Evolutionary conservation across 306 rosid genomes (phyloP).

Genomic region (Abrus pulchellus): DNA sequence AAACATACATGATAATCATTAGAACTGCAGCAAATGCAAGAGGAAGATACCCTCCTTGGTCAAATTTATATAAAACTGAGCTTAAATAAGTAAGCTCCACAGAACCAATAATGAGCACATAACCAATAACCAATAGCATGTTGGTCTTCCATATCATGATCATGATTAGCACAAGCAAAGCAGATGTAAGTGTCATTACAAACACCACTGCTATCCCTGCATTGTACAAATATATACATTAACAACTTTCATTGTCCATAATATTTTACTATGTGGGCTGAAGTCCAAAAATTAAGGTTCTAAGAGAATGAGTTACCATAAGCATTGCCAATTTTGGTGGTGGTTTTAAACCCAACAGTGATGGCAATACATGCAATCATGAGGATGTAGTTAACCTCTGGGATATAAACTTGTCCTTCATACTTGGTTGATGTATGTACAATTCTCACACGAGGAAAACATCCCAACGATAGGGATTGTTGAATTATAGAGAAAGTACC

Average conservation of each 20-base stretch:
- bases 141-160: slow-evolving; percentile 84
- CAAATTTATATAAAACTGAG: slow-evolving; percentile 81
- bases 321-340: slow-evolving; percentile 75
- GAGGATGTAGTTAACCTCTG: slow-evolving; percentile 77
- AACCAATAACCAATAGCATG: slow-evolving; percentile 58
- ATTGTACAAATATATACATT: slow-evolving; percentile 2
- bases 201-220: slow-evolving; percentile 93
- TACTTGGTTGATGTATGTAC: slow-evolving; percentile 78
- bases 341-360: slow-evolving; percentile 65
- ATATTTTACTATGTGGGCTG: not conserved
- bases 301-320: slow-evolving; percentile 58
- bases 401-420: slow-evolving; percentile 83
- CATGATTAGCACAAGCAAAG: slow-evolving; percentile 77
- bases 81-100: slow-evolving; percentile 75
- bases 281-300: not conserved
- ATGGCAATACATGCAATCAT: slow-evolving; percentile 78
- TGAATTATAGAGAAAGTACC: slow-evolving; percentile 82
- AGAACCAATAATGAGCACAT: slow-evolving; percentile 60
- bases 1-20: slow-evolving; percentile 72
- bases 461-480: slow-evolving; percentile 81
- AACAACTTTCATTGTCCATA: not conserved
- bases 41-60: slow-evolving; percentile 90
- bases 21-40: slow-evolving; percentile 66
- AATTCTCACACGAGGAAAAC: slow-evolving; percentile 82
- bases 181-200: slow-evolving; percentile 83